A percentile compares a stretch with the other conserved stretches of the same genome.
phyloP scores from a whole-genome alignment of 1,139 yeast species.

The Fermentozyma sake region DNA sequence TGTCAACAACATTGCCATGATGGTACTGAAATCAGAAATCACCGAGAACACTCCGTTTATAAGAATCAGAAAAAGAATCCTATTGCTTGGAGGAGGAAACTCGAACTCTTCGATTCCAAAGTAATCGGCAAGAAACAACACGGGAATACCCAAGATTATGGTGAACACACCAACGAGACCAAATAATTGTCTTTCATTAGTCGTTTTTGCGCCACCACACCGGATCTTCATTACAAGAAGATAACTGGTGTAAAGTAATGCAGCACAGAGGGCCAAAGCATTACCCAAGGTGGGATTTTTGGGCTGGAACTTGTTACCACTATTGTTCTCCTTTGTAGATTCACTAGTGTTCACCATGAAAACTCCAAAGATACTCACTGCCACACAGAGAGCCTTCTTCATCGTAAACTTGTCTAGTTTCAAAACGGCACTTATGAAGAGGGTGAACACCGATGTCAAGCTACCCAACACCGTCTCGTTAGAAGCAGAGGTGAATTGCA shows the following conservation, averaged over 20 bases:
- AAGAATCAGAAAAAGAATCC: slow-evolving; percentile 30
- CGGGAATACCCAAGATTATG: slow-evolving; percentile 33
- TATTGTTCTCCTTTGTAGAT: slow-evolving; percentile 13
- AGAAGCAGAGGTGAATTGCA: slow-evolving; percentile 50
- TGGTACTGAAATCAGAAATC: slow-evolving; percentile 46
- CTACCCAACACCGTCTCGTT: slow-evolving; percentile 50
- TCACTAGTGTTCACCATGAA: slow-evolving; percentile 42
- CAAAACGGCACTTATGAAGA: slow-evolving; percentile 37
- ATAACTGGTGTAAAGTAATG: slow-evolving; percentile 45
- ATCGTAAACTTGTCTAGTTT: slow-evolving; percentile 39
- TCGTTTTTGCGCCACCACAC: slow-evolving; percentile 41
- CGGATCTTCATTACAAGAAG: slow-evolving; percentile 39
- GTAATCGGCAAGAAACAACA: slow-evolving; percentile 28
- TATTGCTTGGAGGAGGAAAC: slow-evolving; percentile 36
- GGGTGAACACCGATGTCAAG: slow-evolving; percentile 48
- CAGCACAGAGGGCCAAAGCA: slow-evolving; percentile 40
- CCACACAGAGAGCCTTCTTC: slow-evolving; percentile 42
- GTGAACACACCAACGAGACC: slow-evolving; percentile 45
- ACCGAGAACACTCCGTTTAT: slow-evolving; percentile 44
- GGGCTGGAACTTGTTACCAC: slow-evolving; percentile 25
- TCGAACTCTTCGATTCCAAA: slow-evolving; percentile 37
- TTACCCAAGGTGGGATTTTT: slow-evolving; percentile 45
- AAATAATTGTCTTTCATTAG: slow-evolving; percentile 46
- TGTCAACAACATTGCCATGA: slow-evolving; percentile 48
- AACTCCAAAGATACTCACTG: slow-evolving; percentile 44